Evolutionary conservation across 2,329 filamentous ascomycete species (phyloP).

Genomic region (Ophioceras dolichostomum): DNA sequence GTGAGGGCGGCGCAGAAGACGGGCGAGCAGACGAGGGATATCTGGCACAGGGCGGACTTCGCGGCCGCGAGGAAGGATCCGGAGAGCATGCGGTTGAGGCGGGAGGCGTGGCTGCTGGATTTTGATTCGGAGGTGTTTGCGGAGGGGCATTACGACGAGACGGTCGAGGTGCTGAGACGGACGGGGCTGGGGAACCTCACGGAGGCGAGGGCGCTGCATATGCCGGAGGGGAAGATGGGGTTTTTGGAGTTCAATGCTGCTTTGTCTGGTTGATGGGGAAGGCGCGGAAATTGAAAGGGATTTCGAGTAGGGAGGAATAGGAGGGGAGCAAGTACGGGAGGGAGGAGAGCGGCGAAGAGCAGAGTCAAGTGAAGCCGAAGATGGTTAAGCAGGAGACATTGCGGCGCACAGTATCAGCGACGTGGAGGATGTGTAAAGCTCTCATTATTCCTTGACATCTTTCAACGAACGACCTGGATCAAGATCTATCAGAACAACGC

Average conservation of each 20-base stretch:
- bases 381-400: too few relatives aligned
- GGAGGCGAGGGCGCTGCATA: conserved; percentile 6
- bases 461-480: too few relatives aligned
- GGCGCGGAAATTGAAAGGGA: too few relatives aligned
- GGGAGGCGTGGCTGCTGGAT: conserved; percentile 17
- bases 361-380: too few relatives aligned
- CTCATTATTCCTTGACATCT: too few relatives aligned
- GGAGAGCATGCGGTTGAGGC: conserved; percentile 13
- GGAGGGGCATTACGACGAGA: conserved; percentile 12
- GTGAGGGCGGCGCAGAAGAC: conserved; percentile 18
- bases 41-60: conserved; percentile 19
- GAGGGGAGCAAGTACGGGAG: too few relatives aligned
- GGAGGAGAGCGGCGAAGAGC: too few relatives aligned
- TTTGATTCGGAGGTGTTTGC: conserved; percentile 18
- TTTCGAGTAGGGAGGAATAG: too few relatives aligned
- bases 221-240: conserved; percentile 1
- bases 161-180: conserved; percentile 6
- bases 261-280: too few relatives aligned
- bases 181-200: conserved; percentile 5
- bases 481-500: too few relatives aligned
- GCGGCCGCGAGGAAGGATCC: conserved; percentile 14
- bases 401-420: too few relatives aligned
- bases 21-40: conserved; percentile 17
- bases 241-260: neutral
- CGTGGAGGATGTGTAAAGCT: too few relatives aligned